A percentile compares a stretch with the other conserved stretches of the same genome.
Evolutionary conservation across 176 grass and related monocot species (phyloP).

Genomic region (Guadua angustifolia): DNA sequence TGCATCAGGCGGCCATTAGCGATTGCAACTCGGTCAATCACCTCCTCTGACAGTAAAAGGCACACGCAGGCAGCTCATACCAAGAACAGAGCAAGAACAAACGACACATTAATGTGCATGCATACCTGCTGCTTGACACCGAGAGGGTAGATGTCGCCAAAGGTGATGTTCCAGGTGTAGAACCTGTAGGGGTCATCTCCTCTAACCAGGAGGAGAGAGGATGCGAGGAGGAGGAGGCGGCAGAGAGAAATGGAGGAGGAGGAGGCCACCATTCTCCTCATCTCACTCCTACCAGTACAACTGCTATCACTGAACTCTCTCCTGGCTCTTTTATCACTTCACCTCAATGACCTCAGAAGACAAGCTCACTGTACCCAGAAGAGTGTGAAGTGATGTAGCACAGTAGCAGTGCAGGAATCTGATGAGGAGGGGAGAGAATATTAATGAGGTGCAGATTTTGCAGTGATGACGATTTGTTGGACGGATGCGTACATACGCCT

Average conservation of each 20-base stretch:
- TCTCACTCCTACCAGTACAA: neutral
- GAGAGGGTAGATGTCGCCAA: conserved; percentile 79
- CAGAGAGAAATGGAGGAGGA: neutral
- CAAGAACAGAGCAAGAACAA: neutral
- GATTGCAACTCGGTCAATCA: neutral
- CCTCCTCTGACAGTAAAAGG: neutral
- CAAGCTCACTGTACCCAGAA: no score
- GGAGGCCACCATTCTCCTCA: conserved; percentile 36
- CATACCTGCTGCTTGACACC: conserved; percentile 78
- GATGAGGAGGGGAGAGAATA: no score
- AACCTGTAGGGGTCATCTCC: conserved; percentile 78
- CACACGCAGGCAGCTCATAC: neutral
- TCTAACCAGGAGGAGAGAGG: conserved; percentile 22
- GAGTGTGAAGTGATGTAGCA: neutral
- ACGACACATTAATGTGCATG: neutral
- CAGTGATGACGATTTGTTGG: conserved; percentile 21
- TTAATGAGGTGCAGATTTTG: conserved; percentile 25
- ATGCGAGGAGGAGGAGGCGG: conserved; percentile 29
- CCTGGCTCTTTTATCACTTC: neutral
- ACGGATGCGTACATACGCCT: neutral
- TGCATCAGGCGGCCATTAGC: conserved; percentile 32
- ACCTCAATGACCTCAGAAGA: neutral
- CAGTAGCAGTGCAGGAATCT: neutral
- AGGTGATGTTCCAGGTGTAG: conserved; percentile 88
- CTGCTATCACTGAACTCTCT: neutral